Conservation (phyloP, 331 rosid species). For the Pyrus hybrid region DNA sequence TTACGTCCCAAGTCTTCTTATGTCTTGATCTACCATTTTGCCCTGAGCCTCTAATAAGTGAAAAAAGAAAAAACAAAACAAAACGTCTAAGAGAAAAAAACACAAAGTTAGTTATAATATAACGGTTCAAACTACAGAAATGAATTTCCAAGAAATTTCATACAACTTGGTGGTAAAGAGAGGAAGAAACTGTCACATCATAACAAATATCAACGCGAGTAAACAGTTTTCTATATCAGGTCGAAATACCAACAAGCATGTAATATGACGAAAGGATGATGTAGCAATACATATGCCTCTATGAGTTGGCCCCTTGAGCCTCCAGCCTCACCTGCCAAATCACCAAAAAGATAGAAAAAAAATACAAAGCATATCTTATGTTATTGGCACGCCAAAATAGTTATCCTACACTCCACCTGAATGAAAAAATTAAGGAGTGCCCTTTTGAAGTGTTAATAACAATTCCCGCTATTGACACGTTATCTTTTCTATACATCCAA, state of each 20-base stretch:
- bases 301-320: background rate
- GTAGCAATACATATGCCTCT: background rate
- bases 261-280: background rate
- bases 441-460: background rate
- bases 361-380: background rate
- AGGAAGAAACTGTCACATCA: background rate
- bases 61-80: background rate
- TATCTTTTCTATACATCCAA: background rate
- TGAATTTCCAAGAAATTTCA: background rate
- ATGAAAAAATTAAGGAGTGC: background rate
- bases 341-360: background rate
- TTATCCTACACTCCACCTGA: background rate
- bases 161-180: background rate
- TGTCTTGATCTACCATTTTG: too few relatives aligned
- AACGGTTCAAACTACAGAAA: background rate
- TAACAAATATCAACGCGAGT: background rate
- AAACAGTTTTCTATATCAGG: background rate
- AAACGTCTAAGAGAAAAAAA: background rate
- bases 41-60: too few relatives aligned
- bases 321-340: background rate
- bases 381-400: background rate
- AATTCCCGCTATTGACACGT: too few relatives aligned
- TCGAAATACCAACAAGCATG: background rate
- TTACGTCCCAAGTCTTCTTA: too few relatives aligned
- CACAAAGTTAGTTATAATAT: background rate